Percentiles rank a stretch among this genome's conserved stretches.
Evolutionary conservation across 2,329 filamentous ascomycete species (phyloP).

Genomic region (Trichoderma sp.): DNA sequence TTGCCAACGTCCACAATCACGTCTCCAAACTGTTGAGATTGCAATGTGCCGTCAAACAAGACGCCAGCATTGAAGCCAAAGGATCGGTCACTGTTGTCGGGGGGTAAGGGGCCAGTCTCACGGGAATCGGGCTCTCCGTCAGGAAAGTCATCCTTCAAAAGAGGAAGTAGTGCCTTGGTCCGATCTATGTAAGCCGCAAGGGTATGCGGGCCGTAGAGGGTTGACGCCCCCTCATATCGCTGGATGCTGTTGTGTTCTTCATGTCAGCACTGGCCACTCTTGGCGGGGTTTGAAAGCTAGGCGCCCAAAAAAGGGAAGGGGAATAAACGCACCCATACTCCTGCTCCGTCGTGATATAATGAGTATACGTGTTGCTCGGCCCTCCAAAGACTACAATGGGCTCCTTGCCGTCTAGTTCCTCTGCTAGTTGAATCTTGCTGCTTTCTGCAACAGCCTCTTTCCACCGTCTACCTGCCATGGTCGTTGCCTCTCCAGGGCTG

Average conservation of each 20-base stretch:
- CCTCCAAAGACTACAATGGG: constrained; percentile 78
- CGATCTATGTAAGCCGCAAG: constrained; percentile 84
- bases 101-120: constrained; percentile 58
- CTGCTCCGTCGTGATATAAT: constrained; percentile 71
- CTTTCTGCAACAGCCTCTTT: constrained; percentile 62
- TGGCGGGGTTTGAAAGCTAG: background rate
- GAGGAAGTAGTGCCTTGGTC: constrained; percentile 65
- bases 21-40: constrained; percentile 68
- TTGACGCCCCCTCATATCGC: constrained; percentile 87
- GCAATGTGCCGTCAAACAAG: constrained; percentile 63
- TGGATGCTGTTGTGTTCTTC: constrained; percentile 53
- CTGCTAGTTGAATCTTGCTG: constrained; percentile 41
- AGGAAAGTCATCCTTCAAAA: constrained; percentile 52
- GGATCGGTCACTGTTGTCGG: constrained; percentile 72
- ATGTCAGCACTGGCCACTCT: constrained; percentile 28
- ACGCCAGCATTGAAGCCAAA: constrained; percentile 78
- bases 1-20: constrained; percentile 52
- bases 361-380: constrained; percentile 83
- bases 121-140: constrained; percentile 24
- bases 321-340: constrained; percentile 46
- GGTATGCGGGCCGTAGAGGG: constrained; percentile 79
- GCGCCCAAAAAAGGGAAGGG: background rate
- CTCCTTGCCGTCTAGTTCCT: constrained; percentile 40
- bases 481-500: constrained; percentile 83
- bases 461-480: constrained; percentile 89